Conservation (phyloP, 2,329 filamentous ascomycete genomes). For the Diaporthe caulivora region DNA sequence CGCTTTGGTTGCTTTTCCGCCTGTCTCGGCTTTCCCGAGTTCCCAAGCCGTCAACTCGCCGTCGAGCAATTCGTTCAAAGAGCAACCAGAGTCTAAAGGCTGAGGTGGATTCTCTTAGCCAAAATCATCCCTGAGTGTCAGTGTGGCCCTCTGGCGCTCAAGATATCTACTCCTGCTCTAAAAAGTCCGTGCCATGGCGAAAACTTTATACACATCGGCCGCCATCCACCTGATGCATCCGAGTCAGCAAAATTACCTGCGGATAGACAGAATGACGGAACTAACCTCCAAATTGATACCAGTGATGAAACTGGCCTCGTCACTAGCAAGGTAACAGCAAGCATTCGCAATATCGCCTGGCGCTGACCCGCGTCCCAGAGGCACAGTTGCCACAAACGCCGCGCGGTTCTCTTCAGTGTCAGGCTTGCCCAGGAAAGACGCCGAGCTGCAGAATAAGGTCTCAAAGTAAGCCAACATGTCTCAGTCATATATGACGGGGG, state of each 20-base stretch:
- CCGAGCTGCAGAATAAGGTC: conserved; percentile 52
- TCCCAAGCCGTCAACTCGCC: neutral
- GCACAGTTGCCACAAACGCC: conserved; percentile 66
- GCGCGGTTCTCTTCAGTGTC: conserved; percentile 72
- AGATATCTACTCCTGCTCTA: too few species aligned
- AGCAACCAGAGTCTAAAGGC: neutral
- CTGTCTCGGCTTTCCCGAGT: too few species aligned
- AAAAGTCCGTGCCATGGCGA: too few species aligned
- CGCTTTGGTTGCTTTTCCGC: neutral
- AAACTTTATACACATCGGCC: conserved; percentile 1
- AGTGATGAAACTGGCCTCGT: conserved; percentile 79
- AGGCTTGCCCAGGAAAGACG: conserved; percentile 68
- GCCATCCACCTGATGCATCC: conserved; percentile 1
- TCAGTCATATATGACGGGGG: neutral
- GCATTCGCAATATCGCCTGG: conserved; percentile 78
- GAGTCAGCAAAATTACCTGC: neutral
- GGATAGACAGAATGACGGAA: fast-evolving
- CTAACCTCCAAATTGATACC: conserved; percentile 75
- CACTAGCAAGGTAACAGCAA: conserved; percentile 76
- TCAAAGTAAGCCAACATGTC: neutral
- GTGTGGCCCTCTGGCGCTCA: too few species aligned
- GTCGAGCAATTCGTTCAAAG: neutral
- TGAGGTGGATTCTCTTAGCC: too few species aligned
- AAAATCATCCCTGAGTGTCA: too few species aligned
- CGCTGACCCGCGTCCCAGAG: conserved; percentile 67